Base-by-base conservation (phyloP, 345 rosid genomes). In the Cardamine occulta region DNA sequence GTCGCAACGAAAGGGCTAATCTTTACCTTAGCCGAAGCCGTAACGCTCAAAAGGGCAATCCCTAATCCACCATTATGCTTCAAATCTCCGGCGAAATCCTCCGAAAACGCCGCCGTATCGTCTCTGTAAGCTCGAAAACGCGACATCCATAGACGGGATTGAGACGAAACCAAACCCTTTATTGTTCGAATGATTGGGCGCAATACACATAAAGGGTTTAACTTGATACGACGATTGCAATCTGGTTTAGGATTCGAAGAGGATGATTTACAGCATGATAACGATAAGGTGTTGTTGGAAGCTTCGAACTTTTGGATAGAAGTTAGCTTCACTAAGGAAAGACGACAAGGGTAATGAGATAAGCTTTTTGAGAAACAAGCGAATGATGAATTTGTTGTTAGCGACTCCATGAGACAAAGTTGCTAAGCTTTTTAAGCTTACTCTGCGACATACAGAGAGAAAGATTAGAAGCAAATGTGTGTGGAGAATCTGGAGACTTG, bases 1-100 rank as follows among this genome's bases (percentile, higher is more conserved):
- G 91, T 84, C 66, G 94, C 85, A 57, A 91, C 90, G 29, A 89
- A 83, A 1, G 98, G 98, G 72, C 96, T 89, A 31, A 93, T 85
- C 74, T 79, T 82, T 8, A 89, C 83, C 77, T 86, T 89, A 1
- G 93, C 98, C 5, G 79, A 82, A 14, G 97, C 81, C 12, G 96
- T 91, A 7, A 86, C 83, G 73, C 88, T 89, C 48, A 93, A 80
- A 6, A 93, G 80, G 45, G 92, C 93, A 67, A 81, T 61, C 21
- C 96, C 96, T 35, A 93, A 72, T 2, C 87, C 89, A 29, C 93
- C 89, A 42, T 58, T 85, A 8, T 76, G 84, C 29, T 81, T 78
- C 80, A 48, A 84, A 58, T 48, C 74, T 23, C 80, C 85, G 5
- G 31, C 34, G 61, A 18, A 72, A 42, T 66, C 34, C 3, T 73